These are phyloP conservation scores for Inonotus obliquus DNA, from an alignment of 1,284 basidiomycete species.

Conservation along the genomic window DNA sequence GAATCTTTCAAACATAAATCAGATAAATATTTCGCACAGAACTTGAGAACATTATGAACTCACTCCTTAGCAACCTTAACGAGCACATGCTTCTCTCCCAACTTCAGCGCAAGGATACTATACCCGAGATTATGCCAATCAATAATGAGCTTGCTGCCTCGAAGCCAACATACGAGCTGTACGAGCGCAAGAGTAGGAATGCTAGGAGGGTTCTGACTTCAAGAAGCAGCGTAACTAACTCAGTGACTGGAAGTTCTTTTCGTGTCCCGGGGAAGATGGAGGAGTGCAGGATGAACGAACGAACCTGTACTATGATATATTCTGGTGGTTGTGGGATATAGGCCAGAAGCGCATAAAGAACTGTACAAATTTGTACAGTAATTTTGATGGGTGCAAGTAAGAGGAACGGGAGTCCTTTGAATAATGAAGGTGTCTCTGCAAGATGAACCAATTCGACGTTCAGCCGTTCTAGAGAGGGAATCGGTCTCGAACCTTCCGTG, in stretches of 20 bases:
- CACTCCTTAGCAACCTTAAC: constrained; percentile 76
- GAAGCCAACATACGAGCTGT: constrained; percentile 63
- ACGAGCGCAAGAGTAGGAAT: constrained; percentile 91
- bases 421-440: constrained; percentile 53
- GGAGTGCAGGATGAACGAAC: constrained; percentile 23
- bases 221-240: constrained; percentile 5
- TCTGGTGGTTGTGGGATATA: constrained; percentile 69
- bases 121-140: constrained; percentile 99
- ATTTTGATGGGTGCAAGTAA: constrained; percentile 82
- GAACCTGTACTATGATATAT: constrained; percentile 86
- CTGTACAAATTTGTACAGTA: constrained; percentile 56
- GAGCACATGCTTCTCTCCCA: constrained; percentile 64
- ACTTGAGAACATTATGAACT: constrained; percentile 16
- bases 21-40: neutral
- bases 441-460: constrained; percentile 66
- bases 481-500: constrained; percentile 66
- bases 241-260: constrained; percentile 11
- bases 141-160: constrained; percentile 84
- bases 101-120: constrained; percentile 83
- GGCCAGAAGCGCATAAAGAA: constrained; percentile 61
- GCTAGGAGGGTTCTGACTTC: constrained; percentile 86
- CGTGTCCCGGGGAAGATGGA: neutral
- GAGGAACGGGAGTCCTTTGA: constrained; percentile 66
- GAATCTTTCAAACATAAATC: constrained; percentile 50
- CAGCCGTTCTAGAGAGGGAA: constrained; percentile 62